A percentile compares a stretch with the other conserved stretches of the same genome.
Conservation (phyloP, 441 rosid genomes). For the Mallotus repandus region DNA sequence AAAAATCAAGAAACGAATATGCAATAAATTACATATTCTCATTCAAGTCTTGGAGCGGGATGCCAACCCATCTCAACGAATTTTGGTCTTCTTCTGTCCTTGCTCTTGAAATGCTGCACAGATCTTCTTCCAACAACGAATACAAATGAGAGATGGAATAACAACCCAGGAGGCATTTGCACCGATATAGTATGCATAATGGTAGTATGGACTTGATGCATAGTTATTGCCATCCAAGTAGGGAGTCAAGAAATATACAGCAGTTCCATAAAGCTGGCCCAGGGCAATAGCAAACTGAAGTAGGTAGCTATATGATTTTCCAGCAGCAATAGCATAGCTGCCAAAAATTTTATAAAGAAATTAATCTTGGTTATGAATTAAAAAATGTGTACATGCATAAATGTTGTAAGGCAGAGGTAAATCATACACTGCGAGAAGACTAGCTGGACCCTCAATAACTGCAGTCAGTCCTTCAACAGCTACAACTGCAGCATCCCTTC, state of each 20-base stretch:
- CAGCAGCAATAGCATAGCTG: slow-evolving; percentile 78
- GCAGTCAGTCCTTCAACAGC: slow-evolving; percentile 84
- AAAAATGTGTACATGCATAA: no score
- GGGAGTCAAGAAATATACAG: slow-evolving; percentile 73
- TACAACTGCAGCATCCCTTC: slow-evolving; percentile 64
- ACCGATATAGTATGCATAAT: slow-evolving; percentile 59
- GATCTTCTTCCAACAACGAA: slow-evolving; percentile 78
- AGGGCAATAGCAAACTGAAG: slow-evolving; percentile 79
- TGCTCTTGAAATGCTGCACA: slow-evolving; percentile 38
- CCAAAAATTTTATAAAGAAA: slow-evolving; percentile 15
- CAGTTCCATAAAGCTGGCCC: slow-evolving; percentile 86
- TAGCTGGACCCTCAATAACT: slow-evolving; percentile 79
- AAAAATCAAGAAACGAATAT: background rate
- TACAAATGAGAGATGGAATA: slow-evolving; percentile 57
- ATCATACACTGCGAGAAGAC: slow-evolving; percentile 73
- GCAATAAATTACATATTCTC: background rate
- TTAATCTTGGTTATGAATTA: background rate
- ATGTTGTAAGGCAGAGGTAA: background rate
- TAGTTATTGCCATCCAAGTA: slow-evolving; percentile 80
- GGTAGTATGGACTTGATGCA: slow-evolving; percentile 55
- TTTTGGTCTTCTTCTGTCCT: slow-evolving; percentile 55
- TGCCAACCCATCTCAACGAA: slow-evolving; percentile 34
- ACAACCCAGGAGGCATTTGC: slow-evolving; percentile 74
- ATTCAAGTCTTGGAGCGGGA: background rate
- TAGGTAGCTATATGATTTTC: slow-evolving; percentile 67